These are phyloP conservation scores for Erodium moschatum DNA, from an alignment of 441 rosid species.

Conservation along the genomic window DNA sequence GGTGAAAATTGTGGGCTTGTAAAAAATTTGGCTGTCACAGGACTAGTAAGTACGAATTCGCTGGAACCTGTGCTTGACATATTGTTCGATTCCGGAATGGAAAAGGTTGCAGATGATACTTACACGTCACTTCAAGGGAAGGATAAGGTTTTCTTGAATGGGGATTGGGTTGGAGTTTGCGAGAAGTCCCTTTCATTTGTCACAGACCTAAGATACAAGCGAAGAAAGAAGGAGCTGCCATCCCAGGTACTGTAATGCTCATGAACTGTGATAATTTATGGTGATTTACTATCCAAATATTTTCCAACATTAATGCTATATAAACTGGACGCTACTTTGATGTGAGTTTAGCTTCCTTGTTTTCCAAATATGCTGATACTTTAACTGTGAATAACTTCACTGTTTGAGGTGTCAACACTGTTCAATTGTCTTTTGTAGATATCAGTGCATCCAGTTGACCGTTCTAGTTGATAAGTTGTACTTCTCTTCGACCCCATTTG, in stretches of 20 bases:
- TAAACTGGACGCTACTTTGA: too few species aligned
- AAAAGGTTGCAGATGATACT: constrained; percentile 46
- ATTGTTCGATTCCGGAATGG: constrained; percentile 60
- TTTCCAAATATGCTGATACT: too few species aligned
- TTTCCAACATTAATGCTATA: neutral
- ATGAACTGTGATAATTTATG: constrained; percentile 7
- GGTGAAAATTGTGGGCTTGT: constrained; percentile 98
- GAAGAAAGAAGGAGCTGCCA: constrained; percentile 53
- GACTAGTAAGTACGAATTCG: constrained; percentile 57
- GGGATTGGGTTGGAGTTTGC: constrained; percentile 84
- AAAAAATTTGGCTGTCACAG: constrained; percentile 68
- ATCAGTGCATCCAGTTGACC: neutral
- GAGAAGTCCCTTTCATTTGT: constrained; percentile 50
- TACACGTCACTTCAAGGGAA: constrained; percentile 38
- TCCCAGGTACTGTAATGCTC: constrained; percentile 42
- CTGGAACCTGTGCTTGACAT: constrained; percentile 38
- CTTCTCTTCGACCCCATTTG: neutral
- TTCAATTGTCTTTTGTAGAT: neutral
- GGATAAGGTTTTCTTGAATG: constrained; percentile 66
- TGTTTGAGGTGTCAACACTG: neutral
- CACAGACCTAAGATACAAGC: constrained; percentile 42
- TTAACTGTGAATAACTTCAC: neutral
- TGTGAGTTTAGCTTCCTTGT: too few species aligned
- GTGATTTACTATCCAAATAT: constrained; percentile 3
- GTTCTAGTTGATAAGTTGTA: neutral